These are phyloP conservation scores for Colletotrichum plurivorum DNA, from an alignment of 2,329 filamentous ascomycete genomes.

Conservation along the genomic window DNA sequence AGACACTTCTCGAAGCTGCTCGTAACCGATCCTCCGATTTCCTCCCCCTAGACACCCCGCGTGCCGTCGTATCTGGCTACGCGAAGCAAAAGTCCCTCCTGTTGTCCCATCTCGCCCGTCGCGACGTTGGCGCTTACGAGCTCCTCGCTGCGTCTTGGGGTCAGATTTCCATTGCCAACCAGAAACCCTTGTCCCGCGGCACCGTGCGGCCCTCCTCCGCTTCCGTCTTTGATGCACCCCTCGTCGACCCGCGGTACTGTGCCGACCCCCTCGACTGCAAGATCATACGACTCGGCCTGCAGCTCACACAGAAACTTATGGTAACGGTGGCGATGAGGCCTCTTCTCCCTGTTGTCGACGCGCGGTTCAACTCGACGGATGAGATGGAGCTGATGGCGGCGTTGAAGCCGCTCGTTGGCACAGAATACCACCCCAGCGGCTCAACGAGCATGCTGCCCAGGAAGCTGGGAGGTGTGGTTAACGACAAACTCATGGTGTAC, in stretches of 20 bases:
- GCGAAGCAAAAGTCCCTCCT: slow-evolving; percentile 49
- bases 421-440: slow-evolving; percentile 58
- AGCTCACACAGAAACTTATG: slow-evolving; percentile 46
- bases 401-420: slow-evolving; percentile 53
- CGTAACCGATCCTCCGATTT: slow-evolving; percentile 43
- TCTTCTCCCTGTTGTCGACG: slow-evolving; percentile 38
- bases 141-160: slow-evolving; percentile 50
- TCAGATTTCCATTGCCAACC: slow-evolving; percentile 48
- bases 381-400: slow-evolving; percentile 46
- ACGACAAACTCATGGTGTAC: slow-evolving; percentile 59
- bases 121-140: slow-evolving; percentile 45
- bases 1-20: slow-evolving; percentile 42
- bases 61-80: slow-evolving; percentile 55
- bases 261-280: slow-evolving; percentile 58
- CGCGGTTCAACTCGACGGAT: slow-evolving; percentile 42
- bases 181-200: slow-evolving; percentile 62
- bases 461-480: slow-evolving; percentile 61
- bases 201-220: slow-evolving; percentile 55
- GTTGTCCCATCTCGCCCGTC: slow-evolving; percentile 43
- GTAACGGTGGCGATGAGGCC: slow-evolving; percentile 45
- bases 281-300: slow-evolving; percentile 45
- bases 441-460: slow-evolving; percentile 62
- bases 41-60: slow-evolving; percentile 44
- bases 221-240: slow-evolving; percentile 53
- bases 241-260: slow-evolving; percentile 59